These are phyloP conservation scores for Darksidea phi DNA, from an alignment of 495 filamentous ascomycete genomes.

Conservation along the genomic window DNA sequence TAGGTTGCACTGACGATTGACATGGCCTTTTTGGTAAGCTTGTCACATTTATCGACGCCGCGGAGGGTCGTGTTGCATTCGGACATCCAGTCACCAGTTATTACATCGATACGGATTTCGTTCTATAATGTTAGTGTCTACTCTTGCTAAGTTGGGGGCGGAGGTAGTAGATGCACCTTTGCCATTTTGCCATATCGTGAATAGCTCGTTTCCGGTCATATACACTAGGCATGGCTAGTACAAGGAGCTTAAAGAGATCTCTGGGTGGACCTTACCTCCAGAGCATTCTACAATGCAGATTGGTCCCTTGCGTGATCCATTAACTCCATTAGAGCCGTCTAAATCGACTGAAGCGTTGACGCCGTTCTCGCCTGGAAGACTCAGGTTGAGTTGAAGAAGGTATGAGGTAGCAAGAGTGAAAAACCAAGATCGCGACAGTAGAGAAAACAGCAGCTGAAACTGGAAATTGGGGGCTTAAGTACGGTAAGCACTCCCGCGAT, in stretches of 20 bases:
- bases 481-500: background rate
- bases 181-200: slow-evolving; percentile 4
- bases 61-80: slow-evolving; percentile 31
- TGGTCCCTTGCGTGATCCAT: slow-evolving; percentile 22
- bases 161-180: background rate
- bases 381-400: slow-evolving; percentile 1
- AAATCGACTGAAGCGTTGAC: slow-evolving; percentile 10
- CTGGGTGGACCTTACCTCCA: slow-evolving; percentile 10
- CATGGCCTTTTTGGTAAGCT: slow-evolving; percentile 12
- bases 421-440: too few relatives aligned
- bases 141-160: background rate
- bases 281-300: slow-evolving; percentile 29
- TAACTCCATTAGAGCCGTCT: background rate
- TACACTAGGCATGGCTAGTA: slow-evolving; percentile 4
- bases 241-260: background rate
- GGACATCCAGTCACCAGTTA: slow-evolving; percentile 33
- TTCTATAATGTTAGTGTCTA: slow-evolving; percentile 8
- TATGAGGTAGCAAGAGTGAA: background rate
- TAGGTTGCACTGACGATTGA: slow-evolving; percentile 22
- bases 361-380: slow-evolving; percentile 15
- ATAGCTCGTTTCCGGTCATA: slow-evolving; percentile 30
- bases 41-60: slow-evolving; percentile 21
- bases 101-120: slow-evolving; percentile 26
- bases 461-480: slow-evolving; percentile 1
- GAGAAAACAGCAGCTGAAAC: too few relatives aligned